Evolutionary conservation across 441 rosid genomes (phyloP).

Genomic region (Omphalea diandra): DNA sequence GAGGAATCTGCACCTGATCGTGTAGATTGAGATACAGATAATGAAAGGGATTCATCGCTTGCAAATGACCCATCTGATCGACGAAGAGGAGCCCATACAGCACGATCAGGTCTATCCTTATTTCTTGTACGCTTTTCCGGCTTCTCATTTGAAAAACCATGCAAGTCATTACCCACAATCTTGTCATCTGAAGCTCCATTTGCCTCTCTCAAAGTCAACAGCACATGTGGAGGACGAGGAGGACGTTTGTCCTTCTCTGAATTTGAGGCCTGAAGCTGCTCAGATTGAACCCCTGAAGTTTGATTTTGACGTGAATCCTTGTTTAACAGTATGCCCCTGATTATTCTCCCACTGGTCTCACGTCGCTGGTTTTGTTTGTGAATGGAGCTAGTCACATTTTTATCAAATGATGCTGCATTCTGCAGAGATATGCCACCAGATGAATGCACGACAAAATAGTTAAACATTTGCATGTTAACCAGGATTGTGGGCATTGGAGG

Average conservation of each 20-base stretch:
- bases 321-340: conserved; percentile 49
- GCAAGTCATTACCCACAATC: conserved; percentile 40
- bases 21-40: conserved; percentile 41
- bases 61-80: conserved; percentile 61
- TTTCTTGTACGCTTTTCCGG: conserved; percentile 57
- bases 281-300: conserved; percentile 39
- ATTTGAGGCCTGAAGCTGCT: conserved; percentile 43
- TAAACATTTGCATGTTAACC: conserved; percentile 15
- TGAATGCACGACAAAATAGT: conserved; percentile 26
- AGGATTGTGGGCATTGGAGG: not conserved
- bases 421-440: conserved; percentile 35
- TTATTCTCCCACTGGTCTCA: conserved; percentile 48
- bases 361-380: conserved; percentile 44
- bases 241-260: conserved; percentile 54
- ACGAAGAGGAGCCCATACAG: conserved; percentile 65
- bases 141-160: conserved; percentile 43
- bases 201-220: conserved; percentile 39
- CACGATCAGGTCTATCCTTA: conserved; percentile 68
- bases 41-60: conserved; percentile 53
- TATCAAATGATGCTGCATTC: conserved; percentile 32
- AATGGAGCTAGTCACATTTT: conserved; percentile 33
- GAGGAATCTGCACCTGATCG: conserved; percentile 41
- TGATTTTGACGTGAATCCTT: conserved; percentile 48
- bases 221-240: conserved; percentile 43
- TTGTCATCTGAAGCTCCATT: conserved; percentile 52